phyloP scores from a whole-genome alignment of 345 rosid species.

The Reutealis trisperma region DNA sequence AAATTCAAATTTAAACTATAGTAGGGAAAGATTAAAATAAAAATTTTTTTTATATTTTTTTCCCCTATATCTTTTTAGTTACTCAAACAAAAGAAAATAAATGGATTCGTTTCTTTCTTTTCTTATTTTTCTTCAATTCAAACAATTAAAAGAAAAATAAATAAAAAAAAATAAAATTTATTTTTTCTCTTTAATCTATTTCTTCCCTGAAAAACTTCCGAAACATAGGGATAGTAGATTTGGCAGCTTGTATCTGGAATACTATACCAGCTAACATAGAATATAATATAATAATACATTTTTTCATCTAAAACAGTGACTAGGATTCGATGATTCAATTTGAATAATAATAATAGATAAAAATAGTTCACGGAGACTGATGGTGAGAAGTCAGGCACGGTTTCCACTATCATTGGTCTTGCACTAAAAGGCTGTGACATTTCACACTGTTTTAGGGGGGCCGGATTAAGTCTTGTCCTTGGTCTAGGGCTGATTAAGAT shows the following conservation, averaged over 20 bases:
- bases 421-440: background rate
- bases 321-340: background rate
- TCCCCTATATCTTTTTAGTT: too few relatives aligned
- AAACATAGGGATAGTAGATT: too few relatives aligned
- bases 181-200: too few relatives aligned
- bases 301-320: background rate
- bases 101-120: too few relatives aligned
- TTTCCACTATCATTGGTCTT: background rate
- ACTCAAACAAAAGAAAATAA: too few relatives aligned
- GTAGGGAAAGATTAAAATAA: too few relatives aligned
- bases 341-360: background rate
- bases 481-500: background rate
- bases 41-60: too few relatives aligned
- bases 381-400: background rate
- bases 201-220: too few relatives aligned
- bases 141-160: too few relatives aligned
- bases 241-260: background rate
- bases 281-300: background rate
- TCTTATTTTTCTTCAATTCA: too few relatives aligned
- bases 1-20: too few relatives aligned
- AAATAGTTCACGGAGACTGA: background rate
- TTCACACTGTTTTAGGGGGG: background rate
- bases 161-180: too few relatives aligned
- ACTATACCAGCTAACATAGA: background rate
- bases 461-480: background rate